These are phyloP conservation scores for Bjerkandera adusta DNA, from an alignment of 1,284 basidiomycete genomes.

Conservation along the genomic window DNA sequence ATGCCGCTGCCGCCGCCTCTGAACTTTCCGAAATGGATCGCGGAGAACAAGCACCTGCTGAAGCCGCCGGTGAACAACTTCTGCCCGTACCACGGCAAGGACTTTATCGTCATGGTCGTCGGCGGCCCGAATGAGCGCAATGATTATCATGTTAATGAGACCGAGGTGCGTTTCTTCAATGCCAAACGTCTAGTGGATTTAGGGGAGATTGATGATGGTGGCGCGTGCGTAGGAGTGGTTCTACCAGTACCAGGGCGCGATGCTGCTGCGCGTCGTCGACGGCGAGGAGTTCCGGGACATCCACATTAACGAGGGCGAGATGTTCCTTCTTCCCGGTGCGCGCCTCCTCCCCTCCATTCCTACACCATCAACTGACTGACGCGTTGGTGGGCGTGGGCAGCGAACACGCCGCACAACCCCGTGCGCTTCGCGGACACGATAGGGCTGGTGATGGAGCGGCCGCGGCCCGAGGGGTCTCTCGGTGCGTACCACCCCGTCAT, in stretches of 20 bases:
- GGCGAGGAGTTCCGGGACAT: conserved; percentile 88
- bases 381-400: conserved; percentile 37
- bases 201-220: not conserved
- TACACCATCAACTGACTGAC: not conserved
- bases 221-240: conserved; percentile 78
- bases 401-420: conserved; percentile 94
- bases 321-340: conserved; percentile 91
- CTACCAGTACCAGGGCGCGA: conserved; percentile 90
- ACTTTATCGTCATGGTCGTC: conserved; percentile 89
- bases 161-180: conserved; percentile 61
- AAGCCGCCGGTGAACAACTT: conserved; percentile 92
- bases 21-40: conserved; percentile 85
- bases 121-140: conserved; percentile 91
- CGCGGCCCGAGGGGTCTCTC: conserved; percentile 63
- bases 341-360: not conserved
- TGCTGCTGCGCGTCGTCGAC: conserved; percentile 87
- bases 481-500: conserved; percentile 39
- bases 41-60: conserved; percentile 74
- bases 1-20: conserved; percentile 73
- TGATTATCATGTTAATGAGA: conserved; percentile 93
- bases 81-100: conserved; percentile 81
- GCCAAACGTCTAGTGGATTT: not conserved
- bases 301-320: conserved; percentile 89
- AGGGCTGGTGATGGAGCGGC: conserved; percentile 93
- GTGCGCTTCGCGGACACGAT: conserved; percentile 89